Conservation (phyloP, 306 rosid species). For the Prunus persica region Prunus_persica_NCBIv2 NC_034013.1:15988001-15988500, state of each 20-base stretch:
- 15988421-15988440: conserved; percentile 56
- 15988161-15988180: not conserved
- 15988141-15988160: not conserved
- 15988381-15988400: conserved; percentile 40
- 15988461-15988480: conserved; percentile 51
- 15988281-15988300: conserved; percentile 5
- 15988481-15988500: conserved; percentile 30
- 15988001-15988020: not conserved
- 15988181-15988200: not conserved
- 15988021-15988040: too few relatives aligned
- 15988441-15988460: conserved; percentile 53
- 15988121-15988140: not conserved
- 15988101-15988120: not conserved
- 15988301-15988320: conserved; percentile 11
- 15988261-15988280: conserved; percentile 2
- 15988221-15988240: not conserved
- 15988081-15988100: not conserved
- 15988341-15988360: conserved; percentile 46
- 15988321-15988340: conserved; percentile 26
- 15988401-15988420: conserved; percentile 61
- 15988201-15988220: not conserved
- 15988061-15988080: not conserved
- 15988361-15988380: conserved; percentile 46
- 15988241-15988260: not conserved
- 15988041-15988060: not conserved